Conservation (phyloP, 2,329 filamentous ascomycete genomes). For the Colletotrichum phormii region DNA sequence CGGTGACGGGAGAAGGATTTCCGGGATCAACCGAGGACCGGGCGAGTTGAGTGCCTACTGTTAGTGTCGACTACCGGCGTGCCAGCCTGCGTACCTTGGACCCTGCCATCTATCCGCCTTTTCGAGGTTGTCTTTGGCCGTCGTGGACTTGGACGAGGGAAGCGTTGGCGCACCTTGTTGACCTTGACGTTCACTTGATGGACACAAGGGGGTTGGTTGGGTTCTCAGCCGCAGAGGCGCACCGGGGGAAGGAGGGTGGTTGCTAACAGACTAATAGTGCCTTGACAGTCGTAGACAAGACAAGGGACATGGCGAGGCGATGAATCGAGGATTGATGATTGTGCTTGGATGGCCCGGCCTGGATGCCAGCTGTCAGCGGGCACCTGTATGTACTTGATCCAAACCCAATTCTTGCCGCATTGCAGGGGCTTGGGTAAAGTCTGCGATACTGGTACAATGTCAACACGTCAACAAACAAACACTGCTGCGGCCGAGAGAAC, state of each 20-base stretch:
- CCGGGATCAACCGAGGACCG: conserved; percentile 3
- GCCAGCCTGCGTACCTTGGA: not conserved
- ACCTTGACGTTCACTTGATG: not conserved
- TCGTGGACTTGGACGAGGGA: not conserved
- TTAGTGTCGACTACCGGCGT: not conserved
- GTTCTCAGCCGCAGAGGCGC: not conserved
- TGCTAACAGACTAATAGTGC: not conserved
- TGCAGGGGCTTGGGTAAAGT: not conserved
- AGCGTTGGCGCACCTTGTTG: not conserved
- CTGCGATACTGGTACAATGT: conserved; percentile 1
- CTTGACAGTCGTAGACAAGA: not conserved
- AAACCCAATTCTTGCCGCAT: not conserved
- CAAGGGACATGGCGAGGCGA: not conserved
- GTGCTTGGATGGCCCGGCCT: not conserved
- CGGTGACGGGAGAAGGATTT: not conserved
- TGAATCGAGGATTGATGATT: not conserved
- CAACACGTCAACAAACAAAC: not conserved
- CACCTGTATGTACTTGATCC: not conserved
- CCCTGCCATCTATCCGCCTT: not conserved
- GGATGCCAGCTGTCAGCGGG: conserved; percentile 4
- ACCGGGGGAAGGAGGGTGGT: not conserved
- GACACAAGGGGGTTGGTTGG: not conserved
- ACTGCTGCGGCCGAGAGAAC: not conserved
- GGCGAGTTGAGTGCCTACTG: not conserved
- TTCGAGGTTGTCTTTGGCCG: not conserved